phyloP scores from a whole-genome alignment of 202 grass and related monocot species.

The Zizania palustris region DNA sequence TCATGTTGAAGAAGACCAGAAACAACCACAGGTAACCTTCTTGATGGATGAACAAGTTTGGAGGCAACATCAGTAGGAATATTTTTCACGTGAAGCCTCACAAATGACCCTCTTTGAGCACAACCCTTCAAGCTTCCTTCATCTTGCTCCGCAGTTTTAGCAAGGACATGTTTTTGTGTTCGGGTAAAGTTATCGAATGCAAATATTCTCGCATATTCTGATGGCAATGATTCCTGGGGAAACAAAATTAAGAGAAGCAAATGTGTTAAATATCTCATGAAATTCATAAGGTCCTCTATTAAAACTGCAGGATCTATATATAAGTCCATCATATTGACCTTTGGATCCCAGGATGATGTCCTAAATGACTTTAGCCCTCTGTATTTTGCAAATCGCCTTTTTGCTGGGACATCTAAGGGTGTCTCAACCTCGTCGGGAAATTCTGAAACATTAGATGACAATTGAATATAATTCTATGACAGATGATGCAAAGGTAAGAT shows the following conservation, averaged over 20 bases:
- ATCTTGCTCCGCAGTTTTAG: conserved; percentile 59
- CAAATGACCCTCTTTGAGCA: conserved; percentile 78
- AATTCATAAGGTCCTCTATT: conserved; percentile 17
- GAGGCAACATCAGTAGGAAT: conserved; percentile 67
- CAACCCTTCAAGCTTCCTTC: conserved; percentile 51
- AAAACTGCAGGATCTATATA: conserved; percentile 16
- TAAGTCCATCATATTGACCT: conserved; percentile 50
- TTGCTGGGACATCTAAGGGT: conserved; percentile 87
- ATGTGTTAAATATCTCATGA: conserved; percentile 36
- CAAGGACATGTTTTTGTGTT: conserved; percentile 82
- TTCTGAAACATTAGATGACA: conserved; percentile 58
- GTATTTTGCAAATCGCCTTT: conserved; percentile 89
- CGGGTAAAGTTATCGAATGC: conserved; percentile 88
- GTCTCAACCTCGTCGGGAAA: conserved; percentile 99
- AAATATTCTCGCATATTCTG: conserved; percentile 91
- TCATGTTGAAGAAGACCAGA: conserved; percentile 86
- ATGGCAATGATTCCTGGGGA: conserved; percentile 82
- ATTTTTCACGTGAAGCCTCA: conserved; percentile 72
- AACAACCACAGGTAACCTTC: conserved; percentile 57
- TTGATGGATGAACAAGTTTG: conserved; percentile 68
- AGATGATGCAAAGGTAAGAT: not conserved
- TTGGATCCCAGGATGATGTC: conserved; percentile 91
- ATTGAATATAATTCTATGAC: conserved; percentile 13
- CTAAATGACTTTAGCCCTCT: conserved; percentile 95
- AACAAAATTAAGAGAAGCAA: conserved; percentile 32